Evolutionary conservation across 2,329 filamentous ascomycete species (phyloP), one percentile per base, ranked within the genome.

Genomic region (Fusarium anthophilum): DNA sequence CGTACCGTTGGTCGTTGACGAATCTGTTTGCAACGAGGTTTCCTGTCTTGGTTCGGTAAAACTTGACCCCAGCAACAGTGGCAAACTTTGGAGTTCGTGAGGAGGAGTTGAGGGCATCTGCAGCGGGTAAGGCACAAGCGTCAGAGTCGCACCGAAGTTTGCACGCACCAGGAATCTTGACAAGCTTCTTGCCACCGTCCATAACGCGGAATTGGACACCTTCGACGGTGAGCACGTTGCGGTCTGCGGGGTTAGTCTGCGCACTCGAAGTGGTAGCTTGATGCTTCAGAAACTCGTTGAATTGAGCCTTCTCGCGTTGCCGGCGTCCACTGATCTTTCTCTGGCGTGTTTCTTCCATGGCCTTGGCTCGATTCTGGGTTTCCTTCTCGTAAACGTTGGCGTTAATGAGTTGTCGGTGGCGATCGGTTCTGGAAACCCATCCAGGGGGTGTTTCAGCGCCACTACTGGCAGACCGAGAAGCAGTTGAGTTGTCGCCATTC

Each of bases 351-450:
- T 93, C 89, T 73, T 94, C 92, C 48, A 95, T 93, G 17, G 92
- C 92, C 78, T 90, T 92, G 15, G 89, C 85, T 50, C 93, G 89
- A 37, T 89, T 88, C 79, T 93, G 89, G 17, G 88, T 87, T 69
- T 94, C 91, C 80, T 94, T 92, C 72, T 95, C 91, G 80, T 92
- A 96, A 3, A 96, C 89, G 22, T 90, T 89, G 26, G 92, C 90
- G 80, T 96, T 97, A 82, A 97, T 96, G 45, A 97, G 85, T 81
- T 97, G 94, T 79, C 93, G 89, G 79, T 95, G 93, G 56, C 92
- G 92, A 80, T 93, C 93, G 56, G 87, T 92, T 80, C 91, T 93
- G 11, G 91, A 89, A 47, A 96, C 89, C 90, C 92, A 96, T 7
- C 79, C 80, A 38, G 79, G 67, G 14, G 72, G 76, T 35, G 70